Percentiles rank a stretch among this genome's conserved stretches.
Evolutionary conservation across 805 yeast genomes (phyloP).

Genomic region (Kodamaea kaohsiungensis): DNA sequence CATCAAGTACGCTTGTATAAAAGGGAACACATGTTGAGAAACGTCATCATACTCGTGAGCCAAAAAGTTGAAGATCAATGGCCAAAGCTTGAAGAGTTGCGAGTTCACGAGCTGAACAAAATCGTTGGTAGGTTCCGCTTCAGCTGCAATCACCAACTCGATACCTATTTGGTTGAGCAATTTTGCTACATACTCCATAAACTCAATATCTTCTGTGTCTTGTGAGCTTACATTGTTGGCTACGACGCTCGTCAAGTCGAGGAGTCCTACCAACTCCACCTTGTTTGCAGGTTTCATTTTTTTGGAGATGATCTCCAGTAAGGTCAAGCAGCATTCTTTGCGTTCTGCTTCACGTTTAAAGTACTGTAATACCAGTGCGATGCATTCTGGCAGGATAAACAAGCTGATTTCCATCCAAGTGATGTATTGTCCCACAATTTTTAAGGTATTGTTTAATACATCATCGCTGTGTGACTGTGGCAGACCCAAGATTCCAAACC

Average conservation of each 20-base stretch:
- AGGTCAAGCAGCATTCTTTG: constrained; percentile 57
- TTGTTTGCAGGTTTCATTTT: constrained; percentile 78
- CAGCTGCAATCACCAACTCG: constrained; percentile 69
- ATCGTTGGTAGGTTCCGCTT: constrained; percentile 42
- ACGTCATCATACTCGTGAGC: constrained; percentile 88
- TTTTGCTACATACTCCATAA: constrained; percentile 74
- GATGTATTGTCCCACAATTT: constrained; percentile 79
- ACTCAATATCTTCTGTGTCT: constrained; percentile 22
- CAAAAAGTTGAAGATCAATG: constrained; percentile 68
- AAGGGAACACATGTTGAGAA: constrained; percentile 78
- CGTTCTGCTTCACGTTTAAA: constrained; percentile 51
- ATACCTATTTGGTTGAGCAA: constrained; percentile 70
- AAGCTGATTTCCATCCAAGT: constrained; percentile 89
- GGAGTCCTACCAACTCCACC: constrained; percentile 63
- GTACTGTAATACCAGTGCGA: constrained; percentile 52
- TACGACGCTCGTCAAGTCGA: constrained; percentile 64
- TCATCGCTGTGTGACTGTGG: constrained; percentile 35
- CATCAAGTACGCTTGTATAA: constrained; percentile 71
- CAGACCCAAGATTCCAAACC: constrained; percentile 60
- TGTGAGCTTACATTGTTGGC: constrained; percentile 16
- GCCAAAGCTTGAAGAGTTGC: constrained; percentile 35
- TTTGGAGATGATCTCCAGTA: constrained; percentile 67
- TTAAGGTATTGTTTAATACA: constrained; percentile 58
- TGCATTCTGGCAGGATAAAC: constrained; percentile 49
- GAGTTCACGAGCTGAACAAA: constrained; percentile 39